Conservation (phyloP, 2,329 filamentous ascomycete genomes). For the Calonectria pteridis region DNA sequence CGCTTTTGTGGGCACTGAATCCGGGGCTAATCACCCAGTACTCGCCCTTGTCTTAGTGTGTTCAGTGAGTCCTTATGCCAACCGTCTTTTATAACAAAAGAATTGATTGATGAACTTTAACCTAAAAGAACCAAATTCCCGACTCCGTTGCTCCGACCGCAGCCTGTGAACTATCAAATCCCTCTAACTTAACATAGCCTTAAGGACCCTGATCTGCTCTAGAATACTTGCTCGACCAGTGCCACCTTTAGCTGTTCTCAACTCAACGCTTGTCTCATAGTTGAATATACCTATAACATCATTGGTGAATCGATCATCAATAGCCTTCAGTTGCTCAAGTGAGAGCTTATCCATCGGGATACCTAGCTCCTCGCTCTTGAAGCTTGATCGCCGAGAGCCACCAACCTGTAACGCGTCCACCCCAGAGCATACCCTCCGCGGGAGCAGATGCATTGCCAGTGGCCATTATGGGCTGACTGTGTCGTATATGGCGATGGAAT, state of each 20-base stretch:
- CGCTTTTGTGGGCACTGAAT: background rate
- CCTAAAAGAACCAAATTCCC: background rate
- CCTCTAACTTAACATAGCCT: slow-evolving; percentile 46
- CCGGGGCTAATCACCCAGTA: too few relatives aligned
- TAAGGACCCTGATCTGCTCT: slow-evolving; percentile 69
- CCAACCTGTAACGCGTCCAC: too few relatives aligned
- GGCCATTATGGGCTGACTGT: too few relatives aligned
- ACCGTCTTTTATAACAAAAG: background rate
- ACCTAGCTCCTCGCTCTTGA: slow-evolving; percentile 2
- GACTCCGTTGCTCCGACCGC: background rate
- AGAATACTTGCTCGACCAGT: slow-evolving; percentile 77
- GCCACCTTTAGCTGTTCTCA: slow-evolving; percentile 79
- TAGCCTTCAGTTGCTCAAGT: background rate
- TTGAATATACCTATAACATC: slow-evolving; percentile 42
- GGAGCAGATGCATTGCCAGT: too few relatives aligned
- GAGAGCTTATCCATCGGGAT: slow-evolving; percentile 7
- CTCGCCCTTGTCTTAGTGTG: background rate
- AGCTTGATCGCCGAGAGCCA: too few relatives aligned
- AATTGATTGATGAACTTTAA: background rate
- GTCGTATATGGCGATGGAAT: too few relatives aligned
- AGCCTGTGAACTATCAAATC: background rate
- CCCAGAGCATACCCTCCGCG: too few relatives aligned
- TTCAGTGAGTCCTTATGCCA: background rate
- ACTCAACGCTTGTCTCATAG: slow-evolving; percentile 68
- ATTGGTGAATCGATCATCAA: slow-evolving; percentile 44